Evolutionary conservation across 1,284 basidiomycete genomes (phyloP), one percentile per base, ranked within the genome.

Genomic region (Rhodofomes roseus): DNA sequence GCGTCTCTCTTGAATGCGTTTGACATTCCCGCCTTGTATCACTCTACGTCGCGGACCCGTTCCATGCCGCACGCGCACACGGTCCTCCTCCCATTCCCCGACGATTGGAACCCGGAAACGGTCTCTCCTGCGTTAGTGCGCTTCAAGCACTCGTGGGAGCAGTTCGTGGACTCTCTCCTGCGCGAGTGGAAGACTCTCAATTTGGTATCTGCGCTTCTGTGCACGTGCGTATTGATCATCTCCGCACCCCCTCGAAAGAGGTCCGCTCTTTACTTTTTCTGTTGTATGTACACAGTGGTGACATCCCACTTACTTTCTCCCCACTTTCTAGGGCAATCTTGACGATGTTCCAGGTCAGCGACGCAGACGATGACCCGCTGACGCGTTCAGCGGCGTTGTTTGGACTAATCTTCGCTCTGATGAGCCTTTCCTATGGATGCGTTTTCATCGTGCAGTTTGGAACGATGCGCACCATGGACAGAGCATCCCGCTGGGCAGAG

Each of bases 171-270:
- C 63, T 84, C 84, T 0, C 73, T 91, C 31, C 61, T 89, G 62
- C 79, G 81, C 44, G 89, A 91, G 68, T 90, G 87, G 88, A 91
- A 91, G 74, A 90, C 88, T 12, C 67, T 90, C 53, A 91, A 91
- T 68, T 76, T 91, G 22, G 85, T 90, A 22, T 90, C 87, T 34
- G 89, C 86, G 14, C 69, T 91, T 54, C 73, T 91, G 16, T 77
- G 84, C 61, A 85, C 89, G 88, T 91, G 65, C 54, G 87, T 77
- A 18, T 20, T 25, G 14, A 34, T 51, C 50, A 61, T 36, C 27
- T 53, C 40, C 46, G 14, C 55, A 6, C 51, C 48, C 34, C 41
- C 57, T 39, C 43, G 53, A 41, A 58, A 58, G 57, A 56, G 39
- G 57, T 59, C 48, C 44, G 50, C 14, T 40, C 40, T 57, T 52